Evolutionary conservation across 345 rosid genomes (phyloP), one percentile per base, ranked within the genome.

Genomic region (Hibiscus trionum): DNA sequence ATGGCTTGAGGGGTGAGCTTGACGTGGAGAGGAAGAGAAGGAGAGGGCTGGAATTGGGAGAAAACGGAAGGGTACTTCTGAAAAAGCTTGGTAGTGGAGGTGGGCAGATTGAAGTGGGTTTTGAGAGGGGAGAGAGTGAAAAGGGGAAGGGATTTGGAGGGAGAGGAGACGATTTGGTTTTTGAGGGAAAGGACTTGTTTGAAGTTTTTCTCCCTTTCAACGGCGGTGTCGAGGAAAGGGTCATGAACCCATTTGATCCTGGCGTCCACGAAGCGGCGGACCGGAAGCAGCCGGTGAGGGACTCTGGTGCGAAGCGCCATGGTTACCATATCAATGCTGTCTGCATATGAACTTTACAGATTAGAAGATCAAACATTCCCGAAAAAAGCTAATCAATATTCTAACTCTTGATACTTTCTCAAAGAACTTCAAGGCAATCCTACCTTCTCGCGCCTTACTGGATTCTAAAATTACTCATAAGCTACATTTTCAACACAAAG

Each of bases 241-340:
- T 93, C 98, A 29, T 75, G 73, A 0, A 87, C 97, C 93, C 96
- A 91, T 83, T 88, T 88, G 73, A 93, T 80, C 39, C 78, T 82
- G n/a, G 88, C 88, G 17, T 88, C 79, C 0, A 91, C 78, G 79
- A 91, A 93, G 68, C 76, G 83, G 29, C 93, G 88, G 62, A 31
- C 89, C 98, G 77, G 87, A 61, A 72, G 77, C 61, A 82, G 72
- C 52, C 68, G 61, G 77, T 79, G 76, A 11, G 1, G 78, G 26
- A 81, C 63, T 71, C 66, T 82, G 12, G 47, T 44, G 47, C 47
- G 47, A 44, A 44, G 12, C 47, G 47, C 14, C 47, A 44, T 44
- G 12, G 47, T 44, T 44, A 44, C 3, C 47, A 44, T 44, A 9
- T 44, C 47, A 11, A 44, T 44, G 47, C 3, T 0, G 47, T 10